Evolutionary conservation across 2,329 filamentous ascomycete species (phyloP).

Genomic region (Aspergillus sp.): DNA sequence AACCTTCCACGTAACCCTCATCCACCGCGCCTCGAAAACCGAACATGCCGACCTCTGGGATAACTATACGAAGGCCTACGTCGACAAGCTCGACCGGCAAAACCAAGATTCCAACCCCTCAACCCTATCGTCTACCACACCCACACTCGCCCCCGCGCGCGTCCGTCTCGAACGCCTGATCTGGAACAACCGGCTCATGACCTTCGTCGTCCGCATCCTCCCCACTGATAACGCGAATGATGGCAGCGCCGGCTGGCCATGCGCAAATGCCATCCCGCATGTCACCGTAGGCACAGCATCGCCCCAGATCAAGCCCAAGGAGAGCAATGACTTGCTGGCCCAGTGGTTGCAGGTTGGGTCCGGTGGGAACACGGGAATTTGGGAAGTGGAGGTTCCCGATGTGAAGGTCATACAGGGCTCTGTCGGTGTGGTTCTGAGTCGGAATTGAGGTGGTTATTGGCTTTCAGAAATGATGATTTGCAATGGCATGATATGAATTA

Average conservation of each 20-base stretch:
- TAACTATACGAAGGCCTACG: constrained; percentile 57
- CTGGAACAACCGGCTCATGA: constrained; percentile 83
- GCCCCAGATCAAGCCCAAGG: constrained; percentile 72
- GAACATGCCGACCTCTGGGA: constrained; percentile 66
- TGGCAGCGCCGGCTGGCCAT: constrained; percentile 46
- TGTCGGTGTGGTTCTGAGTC: constrained; percentile 44
- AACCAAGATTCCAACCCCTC: constrained; percentile 13
- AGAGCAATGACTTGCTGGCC: constrained; percentile 78
- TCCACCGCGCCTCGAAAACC: constrained; percentile 62
- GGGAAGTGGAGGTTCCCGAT: constrained; percentile 47
- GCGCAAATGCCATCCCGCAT: constrained; percentile 71
- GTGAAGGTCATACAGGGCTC: constrained; percentile 49
- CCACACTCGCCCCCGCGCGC: constrained; percentile 27
- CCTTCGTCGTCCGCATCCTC: constrained; percentile 68
- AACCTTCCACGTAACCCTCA: constrained; percentile 89
- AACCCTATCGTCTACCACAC: constrained; percentile 12
- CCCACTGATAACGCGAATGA: constrained; percentile 27
- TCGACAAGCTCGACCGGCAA: constrained; percentile 22
- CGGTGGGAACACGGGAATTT: constrained; percentile 44
- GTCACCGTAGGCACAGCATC: constrained; percentile 81
- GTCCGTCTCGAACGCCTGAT: constrained; percentile 61
- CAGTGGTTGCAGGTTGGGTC: constrained; percentile 61
- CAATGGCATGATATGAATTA: background rate
- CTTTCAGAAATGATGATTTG: background rate
- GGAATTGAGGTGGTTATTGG: constrained; percentile 5